Percentiles rank a stretch among this genome's conserved stretches.
These are phyloP conservation scores for Aspergillus awamori DNA, from an alignment of 2,329 filamentous ascomycete species.

Conservation along the genomic window DNA sequence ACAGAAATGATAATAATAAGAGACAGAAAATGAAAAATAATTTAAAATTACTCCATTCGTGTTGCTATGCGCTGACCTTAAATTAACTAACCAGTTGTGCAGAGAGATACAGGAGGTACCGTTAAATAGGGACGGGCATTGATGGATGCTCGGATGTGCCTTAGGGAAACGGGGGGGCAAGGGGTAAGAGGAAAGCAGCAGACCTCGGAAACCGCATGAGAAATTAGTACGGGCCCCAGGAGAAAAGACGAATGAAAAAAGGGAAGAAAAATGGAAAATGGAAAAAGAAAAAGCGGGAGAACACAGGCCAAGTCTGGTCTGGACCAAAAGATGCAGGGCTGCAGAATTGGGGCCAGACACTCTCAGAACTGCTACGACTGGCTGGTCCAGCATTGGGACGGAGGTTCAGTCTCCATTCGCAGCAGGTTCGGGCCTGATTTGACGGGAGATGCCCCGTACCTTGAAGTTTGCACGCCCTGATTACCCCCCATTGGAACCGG, in stretches of 20 bases:
- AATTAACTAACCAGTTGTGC: neutral
- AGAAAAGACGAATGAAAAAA: neutral
- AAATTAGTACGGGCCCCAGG: neutral
- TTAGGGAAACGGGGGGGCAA: constrained; percentile 3
- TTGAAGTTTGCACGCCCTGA: neutral
- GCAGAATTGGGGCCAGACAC: constrained; percentile 17
- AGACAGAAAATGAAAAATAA: neutral
- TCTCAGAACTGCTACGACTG: neutral
- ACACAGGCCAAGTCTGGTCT: constrained; percentile 18
- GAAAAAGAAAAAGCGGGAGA: neutral
- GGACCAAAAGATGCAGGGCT: constrained; percentile 24
- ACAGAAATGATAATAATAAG: neutral
- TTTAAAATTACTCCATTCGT: constrained; percentile 6
- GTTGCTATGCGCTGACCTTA: neutral
- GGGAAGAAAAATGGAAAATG: constrained; percentile 13
- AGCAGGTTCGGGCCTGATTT: neutral
- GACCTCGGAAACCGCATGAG: neutral
- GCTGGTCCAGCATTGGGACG: constrained; percentile 1
- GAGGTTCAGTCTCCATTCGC: neutral
- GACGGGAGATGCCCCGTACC: constrained; percentile 3
- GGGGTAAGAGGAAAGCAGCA: constrained; percentile 8
- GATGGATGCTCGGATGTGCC: neutral
- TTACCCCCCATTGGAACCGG: too few relatives aligned
- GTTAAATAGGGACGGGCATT: neutral
- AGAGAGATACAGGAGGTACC: too few relatives aligned